A percentile compares a stretch with the other conserved stretches of the same genome.
phyloP scores from a whole-genome alignment of 306 rosid species.

The Luffa acutangula region DNA sequence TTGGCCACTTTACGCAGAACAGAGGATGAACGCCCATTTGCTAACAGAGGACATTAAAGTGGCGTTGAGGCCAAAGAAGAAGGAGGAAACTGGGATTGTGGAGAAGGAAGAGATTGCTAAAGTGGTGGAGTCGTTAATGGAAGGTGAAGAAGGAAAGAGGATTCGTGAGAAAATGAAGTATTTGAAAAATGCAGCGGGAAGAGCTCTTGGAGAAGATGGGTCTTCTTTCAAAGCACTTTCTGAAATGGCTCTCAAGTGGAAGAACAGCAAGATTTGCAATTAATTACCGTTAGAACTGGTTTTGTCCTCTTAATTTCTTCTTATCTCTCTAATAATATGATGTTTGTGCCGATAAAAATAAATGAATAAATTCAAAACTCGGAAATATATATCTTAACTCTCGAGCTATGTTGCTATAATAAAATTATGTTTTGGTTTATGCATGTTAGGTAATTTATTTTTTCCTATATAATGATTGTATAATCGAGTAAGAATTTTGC shows the following conservation, averaged over 20 bases:
- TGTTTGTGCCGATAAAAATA: too few relatives aligned
- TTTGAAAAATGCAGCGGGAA: constrained; percentile 40
- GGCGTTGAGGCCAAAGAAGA: constrained; percentile 24
- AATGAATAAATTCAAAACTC: too few relatives aligned
- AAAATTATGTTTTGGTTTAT: too few relatives aligned
- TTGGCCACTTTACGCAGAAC: constrained; percentile 77
- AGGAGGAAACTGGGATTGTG: constrained; percentile 25
- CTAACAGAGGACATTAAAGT: constrained; percentile 28
- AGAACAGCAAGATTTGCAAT: background rate
- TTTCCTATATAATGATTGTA: too few relatives aligned
- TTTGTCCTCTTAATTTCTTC: too few relatives aligned
- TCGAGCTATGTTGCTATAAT: too few relatives aligned
- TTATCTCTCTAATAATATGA: too few relatives aligned
- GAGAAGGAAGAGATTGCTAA: constrained; percentile 33
- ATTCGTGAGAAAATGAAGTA: constrained; percentile 30
- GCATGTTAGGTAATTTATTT: too few relatives aligned
- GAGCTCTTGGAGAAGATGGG: constrained; percentile 29
- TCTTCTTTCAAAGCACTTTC: constrained; percentile 37
- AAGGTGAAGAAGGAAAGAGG: constrained; percentile 62
- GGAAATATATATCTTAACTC: too few relatives aligned
- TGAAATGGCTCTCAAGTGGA: constrained; percentile 37
- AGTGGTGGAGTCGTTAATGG: constrained; percentile 40
- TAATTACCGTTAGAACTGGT: too few relatives aligned
- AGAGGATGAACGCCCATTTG: constrained; percentile 55
- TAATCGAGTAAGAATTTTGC: too few relatives aligned